Percentiles rank a stretch among this genome's conserved stretches.
Conservation (phyloP, 179 eudicot genomes). For the Camellia oleifera region DNA sequence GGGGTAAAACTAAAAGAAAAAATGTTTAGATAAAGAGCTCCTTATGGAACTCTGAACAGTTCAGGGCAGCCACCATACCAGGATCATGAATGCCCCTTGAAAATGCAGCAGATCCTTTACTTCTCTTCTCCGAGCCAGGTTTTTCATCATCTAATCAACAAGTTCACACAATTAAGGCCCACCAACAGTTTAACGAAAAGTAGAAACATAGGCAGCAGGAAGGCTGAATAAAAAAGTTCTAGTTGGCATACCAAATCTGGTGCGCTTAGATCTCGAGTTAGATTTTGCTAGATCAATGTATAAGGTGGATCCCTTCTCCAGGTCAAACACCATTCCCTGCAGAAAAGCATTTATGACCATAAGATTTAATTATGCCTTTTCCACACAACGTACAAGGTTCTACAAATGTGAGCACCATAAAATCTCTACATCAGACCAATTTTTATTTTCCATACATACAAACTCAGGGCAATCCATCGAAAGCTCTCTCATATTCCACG, state of each 20-base stretch:
- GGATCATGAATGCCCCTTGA: slow-evolving; percentile 52
- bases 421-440: not conserved
- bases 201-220: not conserved
- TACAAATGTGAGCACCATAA: not conserved
- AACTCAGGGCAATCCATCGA: not conserved
- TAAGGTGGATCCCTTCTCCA: slow-evolving; percentile 79
- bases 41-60: not conserved
- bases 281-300: slow-evolving; percentile 90
- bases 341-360: not conserved
- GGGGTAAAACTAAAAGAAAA: not conserved
- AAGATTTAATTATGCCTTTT: not conserved
- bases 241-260: slow-evolving; percentile 56
- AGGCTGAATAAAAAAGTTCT: not conserved
- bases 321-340: slow-evolving; percentile 94
- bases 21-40: not conserved
- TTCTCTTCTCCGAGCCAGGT: slow-evolving; percentile 60
- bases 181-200: not conserved
- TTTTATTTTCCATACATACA: not conserved
- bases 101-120: slow-evolving; percentile 52
- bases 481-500: not conserved
- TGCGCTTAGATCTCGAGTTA: slow-evolving; percentile 88
- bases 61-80: slow-evolving; percentile 48
- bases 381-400: not conserved
- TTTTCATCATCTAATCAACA: slow-evolving; percentile 59
- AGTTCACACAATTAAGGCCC: slow-evolving; percentile 13